Evolutionary conservation across 2,329 filamentous ascomycete genomes (phyloP), one percentile per base, ranked within the genome.

Genomic region (Aspergillus transmontanensis): DNA sequence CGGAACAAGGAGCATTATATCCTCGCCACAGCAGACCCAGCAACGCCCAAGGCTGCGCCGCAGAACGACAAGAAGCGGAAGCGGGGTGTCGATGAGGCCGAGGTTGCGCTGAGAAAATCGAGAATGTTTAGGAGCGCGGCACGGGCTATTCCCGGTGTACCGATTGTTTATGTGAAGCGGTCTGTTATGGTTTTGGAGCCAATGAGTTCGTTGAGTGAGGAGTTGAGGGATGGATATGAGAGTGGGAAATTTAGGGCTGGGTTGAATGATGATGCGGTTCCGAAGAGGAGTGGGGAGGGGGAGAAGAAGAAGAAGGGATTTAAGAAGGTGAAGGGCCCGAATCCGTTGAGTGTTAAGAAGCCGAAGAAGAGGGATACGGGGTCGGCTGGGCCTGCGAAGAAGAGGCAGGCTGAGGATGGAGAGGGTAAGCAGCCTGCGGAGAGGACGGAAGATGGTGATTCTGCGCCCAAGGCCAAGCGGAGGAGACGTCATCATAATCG

Each of bases 181-280:
- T 83, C 81, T 19, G 81, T 83, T 9, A 83, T 83, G 81, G 76
- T 83, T 16, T 68, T 83, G 60, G 81, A 83, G 69, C 81, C 82
- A 16, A 74, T 83, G 75, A 82, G 80, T 60, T 75, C 71, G 23
- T 72, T 74, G 1, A 82, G 80, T 16, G 78, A 81, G 66, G 72
- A 72, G 26, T 72, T 81, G 14, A 73, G 79, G 43, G 76, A 81
- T 54, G 78, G 76, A 1, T 72, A 77, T n/a, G 81, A 83, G 72
- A 78, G 73, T 63, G 79, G 78, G 45, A 83, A 83, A 68, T 81
- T 83, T 64, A 76, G 77, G 51, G 76, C 74, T 45, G 81, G 81
- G 1, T 65, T 83, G 64, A 72, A 74, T 53, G 70, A 69, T 43
- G 68, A 72, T 34, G 67, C 72, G 36, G 57, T 64, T 53, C 71